These are phyloP conservation scores for Sporobolomyces roseus DNA, from an alignment of 768 basidiomycete genomes.

Conservation along the genomic window DNA sequence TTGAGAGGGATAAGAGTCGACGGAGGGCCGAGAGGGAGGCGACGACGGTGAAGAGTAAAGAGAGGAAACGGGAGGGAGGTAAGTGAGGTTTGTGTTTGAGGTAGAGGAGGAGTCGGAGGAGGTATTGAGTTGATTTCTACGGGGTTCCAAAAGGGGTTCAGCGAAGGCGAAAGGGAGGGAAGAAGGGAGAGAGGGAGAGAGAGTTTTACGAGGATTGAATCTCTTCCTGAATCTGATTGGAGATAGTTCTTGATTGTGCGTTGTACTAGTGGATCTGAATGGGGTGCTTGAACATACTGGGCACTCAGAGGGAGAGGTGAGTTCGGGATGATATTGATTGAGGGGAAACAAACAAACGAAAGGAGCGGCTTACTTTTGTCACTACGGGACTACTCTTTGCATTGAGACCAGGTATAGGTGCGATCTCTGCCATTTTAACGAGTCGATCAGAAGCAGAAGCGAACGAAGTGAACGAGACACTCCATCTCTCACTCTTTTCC, in stretches of 20 bases:
- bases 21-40: constrained; percentile 1
- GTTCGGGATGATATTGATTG: no score
- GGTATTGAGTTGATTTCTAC: constrained; percentile 23
- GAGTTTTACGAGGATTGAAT: background rate
- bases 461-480: no score
- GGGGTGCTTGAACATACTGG: no score
- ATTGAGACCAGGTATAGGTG: no score
- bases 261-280: no score
- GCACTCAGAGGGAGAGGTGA: no score
- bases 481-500: background rate
- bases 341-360: no score
- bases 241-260: background rate
- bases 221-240: background rate
- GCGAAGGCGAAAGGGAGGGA: background rate
- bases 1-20: background rate
- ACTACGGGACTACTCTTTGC: no score
- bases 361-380: no score
- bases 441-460: background rate
- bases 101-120: background rate
- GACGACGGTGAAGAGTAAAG: constrained; percentile 1
- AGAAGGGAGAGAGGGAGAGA: background rate
- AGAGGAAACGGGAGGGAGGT: background rate
- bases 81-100: background rate
- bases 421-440: background rate
- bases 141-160: background rate